A percentile compares a stretch with the other conserved stretches of the same genome.
phyloP scores from a whole-genome alignment of 2,329 filamentous ascomycete species.

The Epichloe uncinata region DNA sequence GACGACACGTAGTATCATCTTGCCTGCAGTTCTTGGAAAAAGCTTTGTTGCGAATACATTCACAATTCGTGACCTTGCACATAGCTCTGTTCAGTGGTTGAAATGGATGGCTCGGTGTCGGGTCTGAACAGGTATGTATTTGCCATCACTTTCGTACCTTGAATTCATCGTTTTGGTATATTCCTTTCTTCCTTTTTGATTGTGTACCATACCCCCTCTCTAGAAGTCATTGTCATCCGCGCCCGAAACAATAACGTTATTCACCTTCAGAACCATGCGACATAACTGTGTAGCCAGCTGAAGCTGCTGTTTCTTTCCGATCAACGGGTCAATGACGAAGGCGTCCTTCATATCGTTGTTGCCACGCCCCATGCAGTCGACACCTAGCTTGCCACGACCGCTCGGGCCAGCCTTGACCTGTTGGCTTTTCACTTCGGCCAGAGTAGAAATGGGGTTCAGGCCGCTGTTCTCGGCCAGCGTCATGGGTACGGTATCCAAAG shows the following conservation, averaged over 20 bases:
- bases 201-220: conserved; percentile 11
- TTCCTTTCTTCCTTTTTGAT: conserved; percentile 5
- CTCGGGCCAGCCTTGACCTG: conserved; percentile 61
- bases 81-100: neutral
- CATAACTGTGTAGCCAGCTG: conserved; percentile 94
- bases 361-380: conserved; percentile 95
- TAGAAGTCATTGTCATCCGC: conserved; percentile 81
- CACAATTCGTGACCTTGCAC: no score
- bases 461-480: conserved; percentile 95
- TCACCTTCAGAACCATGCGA: conserved; percentile 94
- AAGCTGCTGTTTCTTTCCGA: conserved; percentile 95
- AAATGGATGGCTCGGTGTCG: neutral
- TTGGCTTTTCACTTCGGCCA: conserved; percentile 90
- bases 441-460: conserved; percentile 85
- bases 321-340: conserved; percentile 96
- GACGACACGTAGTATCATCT: no score
- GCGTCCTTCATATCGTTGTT: conserved; percentile 96
- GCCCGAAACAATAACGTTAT: conserved; percentile 89
- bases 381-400: conserved; percentile 56
- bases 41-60: no score
- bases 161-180: conserved; percentile 12
- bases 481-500: conserved; percentile 87
- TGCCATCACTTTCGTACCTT: neutral
- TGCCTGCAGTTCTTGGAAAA: no score
- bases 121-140: conserved; percentile 7